Evolutionary conservation across 2,329 filamentous ascomycete genomes (phyloP).

Genomic region (Beauveria medogensis): DNA sequence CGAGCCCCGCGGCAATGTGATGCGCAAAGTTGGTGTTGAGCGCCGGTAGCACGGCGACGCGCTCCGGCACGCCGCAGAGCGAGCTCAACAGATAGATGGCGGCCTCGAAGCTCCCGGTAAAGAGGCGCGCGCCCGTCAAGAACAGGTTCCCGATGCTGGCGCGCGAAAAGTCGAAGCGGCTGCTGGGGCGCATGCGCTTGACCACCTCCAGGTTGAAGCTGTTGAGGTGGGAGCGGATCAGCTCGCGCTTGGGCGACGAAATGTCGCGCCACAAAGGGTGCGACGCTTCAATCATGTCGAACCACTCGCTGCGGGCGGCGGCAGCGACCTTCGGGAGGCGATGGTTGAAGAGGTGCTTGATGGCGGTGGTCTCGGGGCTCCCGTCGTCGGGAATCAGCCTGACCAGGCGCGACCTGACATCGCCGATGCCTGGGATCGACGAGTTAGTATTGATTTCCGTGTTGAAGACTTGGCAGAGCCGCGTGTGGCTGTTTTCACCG

Average conservation of each 20-base stretch:
- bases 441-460: not conserved
- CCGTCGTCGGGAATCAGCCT: conserved; percentile 69
- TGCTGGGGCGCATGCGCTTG: conserved; percentile 64
- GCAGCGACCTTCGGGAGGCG: conserved; percentile 54
- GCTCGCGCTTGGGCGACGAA: conserved; percentile 63
- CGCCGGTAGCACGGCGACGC: conserved; percentile 74
- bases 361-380: conserved; percentile 60
- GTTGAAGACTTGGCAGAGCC: not conserved
- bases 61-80: conserved; percentile 74
- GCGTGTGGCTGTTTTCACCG: conserved; percentile 11
- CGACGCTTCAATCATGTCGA: conserved; percentile 77
- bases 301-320: conserved; percentile 71
- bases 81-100: conserved; percentile 84
- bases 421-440: conserved; percentile 44
- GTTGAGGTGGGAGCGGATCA: conserved; percentile 71
- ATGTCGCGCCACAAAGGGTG: conserved; percentile 68
- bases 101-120: conserved; percentile 86
- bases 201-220: conserved; percentile 70
- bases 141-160: conserved; percentile 75
- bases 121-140: conserved; percentile 76
- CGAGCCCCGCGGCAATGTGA: conserved; percentile 79
- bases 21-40: conserved; percentile 95
- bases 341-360: conserved; percentile 82
- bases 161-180: conserved; percentile 68
- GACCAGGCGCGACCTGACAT: conserved; percentile 58